Evolutionary conservation across 371 early-diverging fungal species (phyloP).

Genomic region (Actinomucor elegans): DNA sequence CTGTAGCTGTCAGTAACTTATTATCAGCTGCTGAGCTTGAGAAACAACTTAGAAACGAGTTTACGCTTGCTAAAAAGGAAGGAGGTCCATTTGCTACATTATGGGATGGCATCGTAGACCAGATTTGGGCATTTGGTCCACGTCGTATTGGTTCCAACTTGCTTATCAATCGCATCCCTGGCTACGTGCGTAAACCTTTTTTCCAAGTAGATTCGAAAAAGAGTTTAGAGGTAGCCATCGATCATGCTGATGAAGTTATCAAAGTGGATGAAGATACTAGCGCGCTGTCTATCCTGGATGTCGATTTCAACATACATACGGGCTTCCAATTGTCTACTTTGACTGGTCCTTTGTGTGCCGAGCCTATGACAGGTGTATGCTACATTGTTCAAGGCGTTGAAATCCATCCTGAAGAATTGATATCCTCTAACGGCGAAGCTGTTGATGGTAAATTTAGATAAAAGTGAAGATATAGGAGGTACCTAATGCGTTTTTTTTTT

Average conservation of each 20-base stretch:
- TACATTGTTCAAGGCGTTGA: conserved; percentile 80
- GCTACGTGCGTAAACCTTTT: conserved; percentile 52
- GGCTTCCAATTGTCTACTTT: conserved; percentile 95
- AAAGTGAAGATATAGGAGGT: no score
- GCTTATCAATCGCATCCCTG: conserved; percentile 71
- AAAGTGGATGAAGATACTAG: conserved; percentile 30
- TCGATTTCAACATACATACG: conserved; percentile 80
- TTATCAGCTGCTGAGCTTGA: conserved; percentile 36
- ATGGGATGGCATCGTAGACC: conserved; percentile 53
- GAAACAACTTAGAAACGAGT: conserved; percentile 40
- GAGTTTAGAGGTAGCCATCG: conserved; percentile 15
- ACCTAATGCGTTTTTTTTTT: background rate
- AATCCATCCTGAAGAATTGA: conserved; percentile 37
- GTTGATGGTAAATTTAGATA: conserved; percentile 23
- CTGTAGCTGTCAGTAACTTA: conserved; percentile 9
- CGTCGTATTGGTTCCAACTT: conserved; percentile 89
- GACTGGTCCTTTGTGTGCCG: conserved; percentile 92
- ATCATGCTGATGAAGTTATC: conserved; percentile 37
- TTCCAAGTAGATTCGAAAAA: conserved; percentile 32
- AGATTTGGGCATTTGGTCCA: conserved; percentile 79
- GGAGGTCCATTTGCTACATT: conserved; percentile 42
- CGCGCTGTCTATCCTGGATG: conserved; percentile 52
- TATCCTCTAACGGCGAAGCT: conserved; percentile 20
- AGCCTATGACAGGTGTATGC: conserved; percentile 90
- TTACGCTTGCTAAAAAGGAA: conserved; percentile 45